Base-by-base conservation (phyloP, 2,329 filamentous ascomycete species). In the Aspergillus costaricaensis region DNA sequence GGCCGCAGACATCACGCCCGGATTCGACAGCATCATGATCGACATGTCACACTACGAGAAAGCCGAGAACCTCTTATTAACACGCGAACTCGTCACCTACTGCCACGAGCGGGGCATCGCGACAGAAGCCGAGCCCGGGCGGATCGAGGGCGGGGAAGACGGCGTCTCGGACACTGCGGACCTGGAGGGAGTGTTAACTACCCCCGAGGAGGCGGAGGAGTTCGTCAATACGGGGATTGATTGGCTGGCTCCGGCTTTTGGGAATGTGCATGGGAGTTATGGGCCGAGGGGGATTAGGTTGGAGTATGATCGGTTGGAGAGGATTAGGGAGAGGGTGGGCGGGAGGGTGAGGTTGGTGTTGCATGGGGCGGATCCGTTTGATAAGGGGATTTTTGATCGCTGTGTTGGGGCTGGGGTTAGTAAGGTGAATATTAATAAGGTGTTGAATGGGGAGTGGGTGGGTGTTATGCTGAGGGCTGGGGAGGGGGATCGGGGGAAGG, bases 201-300 rank as follows among this genome's bases (percentile, higher is more conserved):
- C 87, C 0, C 82, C 85, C 0, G 87, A 89, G 63, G 85, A 92
- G 74, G 88, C 87, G 7, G 82, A 86, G 63, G 86, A 90, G 68
- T 92, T 92, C 67, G 83, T 91, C 4, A 82, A 80, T 2, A 89
- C 88, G 10, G 89, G 88, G 0, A 89, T 92, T 69, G 87, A 92
- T 68, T 88, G 88, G 78, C 78, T 92, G 14, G 90, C 90, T 2
- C 90, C 89, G 0, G 88, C 88, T 0, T 91, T 92, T 76, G 89
- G 89, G 3, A 92, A 91, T 68, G 86, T 92, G 48, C 89, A 92
- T 75, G 89, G 89, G 5, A 85, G 87, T 67, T 91, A 92, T 74
- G 88, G 88, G 0, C 82, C 85, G 0, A 76, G 84, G 15, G 89
- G 88, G 0, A 85, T 87, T 23, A 79, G 82, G 71, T 74, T 89